Evolutionary conservation across 2,329 filamentous ascomycete species (phyloP), one percentile per base, ranked within the genome.

Genomic region (Pseudopyrenochaeta lycopersici): DNA sequence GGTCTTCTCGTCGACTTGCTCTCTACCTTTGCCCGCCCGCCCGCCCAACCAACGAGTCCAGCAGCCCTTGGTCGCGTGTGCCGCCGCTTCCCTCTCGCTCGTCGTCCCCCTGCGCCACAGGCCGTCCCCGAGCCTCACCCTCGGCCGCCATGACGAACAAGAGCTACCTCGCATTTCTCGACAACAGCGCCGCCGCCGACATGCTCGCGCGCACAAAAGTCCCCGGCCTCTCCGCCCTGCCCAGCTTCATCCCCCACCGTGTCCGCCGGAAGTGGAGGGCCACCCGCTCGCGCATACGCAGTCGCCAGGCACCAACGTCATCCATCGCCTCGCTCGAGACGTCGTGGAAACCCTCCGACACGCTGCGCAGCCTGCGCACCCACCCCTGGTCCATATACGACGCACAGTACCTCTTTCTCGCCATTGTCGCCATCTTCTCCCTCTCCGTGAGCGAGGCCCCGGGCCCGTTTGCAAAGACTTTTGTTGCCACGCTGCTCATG

Each of bases 361-460:
- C 92, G 11, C 77, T 97, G 56, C 85, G 86, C 56, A 85, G 89
- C 32, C 81, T 97, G 59, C 88, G 89, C 66, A 85, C 85, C 55
- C 91, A 95, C 73, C 86, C 86, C 60, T 97, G 91, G 91, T 89
- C 85, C 46, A 80, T 88, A 46, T 90, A 92, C 73, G 94, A 98
- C 76, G 84, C 90, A 35, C 93, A 97, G 78, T 96, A 97, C 76
- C 76, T 91, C 45, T 80, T 94, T 52, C 78, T 96, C 23, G 85
- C 88, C 54, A 84, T 89, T 48, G 77, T 96, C 44, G 87, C 87
- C 64, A 86, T 96, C 64, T 97, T 97, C 79, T 92, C 89, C 47
- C 83, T 97, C 56, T 90, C 84, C 67, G 87, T 97, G 60, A 91
- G 94, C 57, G 90, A 93, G 60, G 84, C 81, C 11, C 87, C 92